phyloP scores from a whole-genome alignment of 2,329 filamentous ascomycete species.

The Trichoderma pleuroti region DNA sequence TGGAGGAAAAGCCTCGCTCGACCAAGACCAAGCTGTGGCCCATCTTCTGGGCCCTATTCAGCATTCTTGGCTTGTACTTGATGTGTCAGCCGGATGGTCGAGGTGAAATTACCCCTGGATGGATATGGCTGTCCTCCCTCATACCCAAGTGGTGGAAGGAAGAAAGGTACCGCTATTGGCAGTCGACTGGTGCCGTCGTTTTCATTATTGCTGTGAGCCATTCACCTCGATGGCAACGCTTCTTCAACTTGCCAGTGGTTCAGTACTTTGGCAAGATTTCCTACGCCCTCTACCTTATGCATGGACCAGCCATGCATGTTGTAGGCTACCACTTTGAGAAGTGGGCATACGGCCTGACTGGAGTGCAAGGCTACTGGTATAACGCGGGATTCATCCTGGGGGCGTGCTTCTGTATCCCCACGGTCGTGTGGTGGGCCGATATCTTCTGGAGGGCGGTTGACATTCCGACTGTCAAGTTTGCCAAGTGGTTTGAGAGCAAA shows the following conservation, averaged over 20 bases:
- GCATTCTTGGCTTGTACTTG: constrained; percentile 52
- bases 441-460: constrained; percentile 56
- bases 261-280: constrained; percentile 60
- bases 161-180: constrained; percentile 54
- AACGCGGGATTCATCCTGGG: constrained; percentile 46
- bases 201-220: constrained; percentile 50
- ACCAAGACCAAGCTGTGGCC: constrained; percentile 19
- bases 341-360: constrained; percentile 46
- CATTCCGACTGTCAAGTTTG: constrained; percentile 52
- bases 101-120: constrained; percentile 51
- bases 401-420: constrained; percentile 46
- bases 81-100: constrained; percentile 38
- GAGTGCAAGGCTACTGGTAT: constrained; percentile 45
- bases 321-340: constrained; percentile 51
- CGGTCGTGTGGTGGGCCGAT: constrained; percentile 53
- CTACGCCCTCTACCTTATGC: constrained; percentile 60
- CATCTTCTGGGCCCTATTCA: constrained; percentile 40
- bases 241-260: constrained; percentile 48
- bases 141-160: constrained; percentile 50
- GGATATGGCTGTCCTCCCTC: constrained; percentile 44
- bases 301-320: constrained; percentile 53
- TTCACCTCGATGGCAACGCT: constrained; percentile 44
- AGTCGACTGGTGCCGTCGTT: constrained; percentile 50
- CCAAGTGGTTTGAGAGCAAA: constrained; percentile 52
- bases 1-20: constrained; percentile 22